phyloP scores from a whole-genome alignment of 1,284 basidiomycete genomes.

The Trichosporon sp. region DNA sequence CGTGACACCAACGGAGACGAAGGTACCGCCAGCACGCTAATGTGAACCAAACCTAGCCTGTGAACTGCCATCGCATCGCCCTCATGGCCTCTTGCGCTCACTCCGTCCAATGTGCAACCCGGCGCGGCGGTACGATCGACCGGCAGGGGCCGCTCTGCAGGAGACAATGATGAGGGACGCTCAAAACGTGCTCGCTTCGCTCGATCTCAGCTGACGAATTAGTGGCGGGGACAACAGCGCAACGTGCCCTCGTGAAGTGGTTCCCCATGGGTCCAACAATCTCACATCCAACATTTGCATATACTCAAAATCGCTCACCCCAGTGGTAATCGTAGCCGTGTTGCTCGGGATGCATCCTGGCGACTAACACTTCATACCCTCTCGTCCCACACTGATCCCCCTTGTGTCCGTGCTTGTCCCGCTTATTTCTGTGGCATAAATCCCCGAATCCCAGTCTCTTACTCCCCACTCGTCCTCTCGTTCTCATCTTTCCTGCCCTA shows the following conservation, averaged over 20 bases:
- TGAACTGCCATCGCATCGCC: not conserved
- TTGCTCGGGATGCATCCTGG: not conserved
- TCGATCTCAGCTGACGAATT: not conserved
- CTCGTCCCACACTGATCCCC: not conserved
- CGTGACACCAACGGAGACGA: not conserved
- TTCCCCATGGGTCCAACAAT: not conserved
- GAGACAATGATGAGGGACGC: too few species aligned
- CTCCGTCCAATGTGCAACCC: not conserved
- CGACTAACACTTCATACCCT: not conserved
- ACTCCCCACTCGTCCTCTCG: not conserved
- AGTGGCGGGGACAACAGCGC: not conserved
- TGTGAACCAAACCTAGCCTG: not conserved
- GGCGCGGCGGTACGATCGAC: not conserved
- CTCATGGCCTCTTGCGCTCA: not conserved
- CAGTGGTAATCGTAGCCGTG: not conserved
- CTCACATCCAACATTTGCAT: not conserved
- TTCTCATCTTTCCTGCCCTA: not conserved
- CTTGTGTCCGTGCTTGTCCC: too few species aligned
- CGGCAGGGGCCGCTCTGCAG: not conserved
- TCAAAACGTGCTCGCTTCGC: not conserved
- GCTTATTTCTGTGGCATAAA: not conserved
- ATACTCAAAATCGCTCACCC: conserved; percentile 4
- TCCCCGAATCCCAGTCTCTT: not conserved
- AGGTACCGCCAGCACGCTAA: not conserved
- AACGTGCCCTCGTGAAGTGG: not conserved